Base-by-base conservation (phyloP, 2,329 filamentous ascomycete genomes). In the Apiospora marii region DNA sequence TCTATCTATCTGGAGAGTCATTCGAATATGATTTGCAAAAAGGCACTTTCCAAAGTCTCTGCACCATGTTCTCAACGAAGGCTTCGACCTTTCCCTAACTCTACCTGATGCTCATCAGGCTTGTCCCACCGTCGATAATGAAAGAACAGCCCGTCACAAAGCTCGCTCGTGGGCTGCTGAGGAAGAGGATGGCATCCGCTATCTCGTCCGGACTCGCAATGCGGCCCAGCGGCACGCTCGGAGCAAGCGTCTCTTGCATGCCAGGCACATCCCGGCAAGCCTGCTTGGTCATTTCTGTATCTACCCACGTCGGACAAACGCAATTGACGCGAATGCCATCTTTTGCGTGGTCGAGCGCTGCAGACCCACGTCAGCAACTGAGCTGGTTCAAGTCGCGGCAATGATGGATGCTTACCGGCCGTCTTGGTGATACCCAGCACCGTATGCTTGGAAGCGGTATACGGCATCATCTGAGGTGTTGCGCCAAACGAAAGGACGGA, bases 311-410 rank as follows among this genome's bases (percentile, higher is more conserved):
- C 0, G 81, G 81, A 48, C 79, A 81, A 13, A 82, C 74, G 7
- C 77, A 74, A 69, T 82, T 83, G 41, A 81, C 77, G 2, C 81
- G 75, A 44, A 82, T 81, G 0, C 72, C 73, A 43, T 80, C 27
- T 5, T 69, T n/a, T 1, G 75, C 78, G 53, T 77, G 77, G 41
- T 81, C 78, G 12, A 81, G 72, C 14, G 79, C 80, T 77, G 48
- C 5, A 61, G 37, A 16, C 30, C 16, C 27, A 1, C 1, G 8
- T 48, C 46, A 48, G 46, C 8, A 48, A 7, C 19, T 19, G 10
- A 22, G 6, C 16, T 48, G 0, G 4, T 16, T 37, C 34, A 48
- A 53, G 14, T 16, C 49, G 48, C 4, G 43, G n/a, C 41, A 72
- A 64, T 46, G 30, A 69, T n/a, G 69, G 19, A n/a, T 44, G 13